Evolutionary conservation across 345 rosid species (phyloP).

Genomic region (Brassica cretica): DNA sequence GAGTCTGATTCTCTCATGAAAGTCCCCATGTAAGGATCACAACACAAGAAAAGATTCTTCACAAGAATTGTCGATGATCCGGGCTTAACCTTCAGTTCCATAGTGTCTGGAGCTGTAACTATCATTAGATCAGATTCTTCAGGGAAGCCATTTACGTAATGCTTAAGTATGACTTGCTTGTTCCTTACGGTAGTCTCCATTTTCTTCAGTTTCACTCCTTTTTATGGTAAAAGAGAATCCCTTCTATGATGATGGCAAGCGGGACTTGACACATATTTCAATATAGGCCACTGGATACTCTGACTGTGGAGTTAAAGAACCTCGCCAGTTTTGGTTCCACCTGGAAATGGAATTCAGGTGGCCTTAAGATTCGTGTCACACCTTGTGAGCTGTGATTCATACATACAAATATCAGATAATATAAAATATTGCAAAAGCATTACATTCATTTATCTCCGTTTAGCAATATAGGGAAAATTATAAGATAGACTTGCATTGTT

Average conservation of each 20-base stretch:
- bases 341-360: background rate
- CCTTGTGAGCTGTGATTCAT: background rate
- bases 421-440: background rate
- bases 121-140: slow-evolving; percentile 41
- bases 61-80: slow-evolving; percentile 36
- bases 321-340: background rate
- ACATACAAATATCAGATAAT: background rate
- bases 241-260: background rate
- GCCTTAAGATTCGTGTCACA: background rate
- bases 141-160: slow-evolving; percentile 28
- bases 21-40: slow-evolving; percentile 53
- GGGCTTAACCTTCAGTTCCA: slow-evolving; percentile 26
- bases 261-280: background rate
- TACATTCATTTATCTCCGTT: background rate
- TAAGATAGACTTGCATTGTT: no score
- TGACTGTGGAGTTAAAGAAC: background rate
- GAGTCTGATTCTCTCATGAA: slow-evolving; percentile 39
- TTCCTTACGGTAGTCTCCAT: slow-evolving; percentile 37
- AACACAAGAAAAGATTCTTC: slow-evolving; percentile 50
- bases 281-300: background rate
- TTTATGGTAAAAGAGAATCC: background rate
- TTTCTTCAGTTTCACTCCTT: background rate
- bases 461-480: no score
- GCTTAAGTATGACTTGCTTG: slow-evolving; percentile 40
- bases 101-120: background rate